Percentiles rank a stretch among this genome's conserved stretches.
Evolutionary conservation across 768 basidiomycete species (phyloP).

Genomic region (Favolaschia claudopus): DNA sequence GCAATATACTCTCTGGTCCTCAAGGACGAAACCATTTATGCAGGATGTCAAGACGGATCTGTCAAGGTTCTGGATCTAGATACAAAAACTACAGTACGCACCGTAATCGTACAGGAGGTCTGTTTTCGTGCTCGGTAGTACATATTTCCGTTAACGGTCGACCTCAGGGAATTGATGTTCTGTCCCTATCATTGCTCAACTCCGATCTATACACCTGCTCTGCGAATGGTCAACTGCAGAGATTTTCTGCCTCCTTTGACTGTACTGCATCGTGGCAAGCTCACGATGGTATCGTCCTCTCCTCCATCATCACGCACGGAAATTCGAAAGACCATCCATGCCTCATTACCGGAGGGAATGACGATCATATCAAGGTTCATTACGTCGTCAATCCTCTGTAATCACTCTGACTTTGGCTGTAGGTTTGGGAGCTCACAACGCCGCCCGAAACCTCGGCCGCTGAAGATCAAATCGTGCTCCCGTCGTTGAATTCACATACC

Average conservation of each 20-base stretch:
- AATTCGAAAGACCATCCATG: constrained; percentile 39
- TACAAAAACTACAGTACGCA: constrained; percentile 85
- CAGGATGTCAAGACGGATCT: constrained; percentile 93
- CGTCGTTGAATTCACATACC: constrained; percentile 25
- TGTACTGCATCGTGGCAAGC: constrained; percentile 84
- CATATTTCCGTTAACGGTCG: not conserved
- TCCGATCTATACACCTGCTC: constrained; percentile 71
- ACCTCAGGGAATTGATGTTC: constrained; percentile 75
- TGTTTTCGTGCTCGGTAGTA: constrained; percentile 20
- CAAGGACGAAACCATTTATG: constrained; percentile 83
- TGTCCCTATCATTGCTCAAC: constrained; percentile 78
- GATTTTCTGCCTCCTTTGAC: constrained; percentile 87
- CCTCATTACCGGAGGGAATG: constrained; percentile 85
- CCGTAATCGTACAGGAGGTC: constrained; percentile 87
- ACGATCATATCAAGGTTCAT: constrained; percentile 81
- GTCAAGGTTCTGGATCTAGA: constrained; percentile 92
- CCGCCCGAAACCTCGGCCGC: constrained; percentile 31
- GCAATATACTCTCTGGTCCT: constrained; percentile 85
- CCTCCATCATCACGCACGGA: constrained; percentile 65
- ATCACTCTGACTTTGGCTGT: not conserved
- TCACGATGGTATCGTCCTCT: constrained; percentile 84
- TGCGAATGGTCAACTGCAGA: constrained; percentile 74
- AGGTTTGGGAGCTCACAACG: constrained; percentile 65
- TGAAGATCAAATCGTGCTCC: constrained; percentile 28
- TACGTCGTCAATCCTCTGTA: not conserved